Base-by-base conservation (phyloP, 2,329 filamentous ascomycete genomes). In the Fusarium aywerte region DNA sequence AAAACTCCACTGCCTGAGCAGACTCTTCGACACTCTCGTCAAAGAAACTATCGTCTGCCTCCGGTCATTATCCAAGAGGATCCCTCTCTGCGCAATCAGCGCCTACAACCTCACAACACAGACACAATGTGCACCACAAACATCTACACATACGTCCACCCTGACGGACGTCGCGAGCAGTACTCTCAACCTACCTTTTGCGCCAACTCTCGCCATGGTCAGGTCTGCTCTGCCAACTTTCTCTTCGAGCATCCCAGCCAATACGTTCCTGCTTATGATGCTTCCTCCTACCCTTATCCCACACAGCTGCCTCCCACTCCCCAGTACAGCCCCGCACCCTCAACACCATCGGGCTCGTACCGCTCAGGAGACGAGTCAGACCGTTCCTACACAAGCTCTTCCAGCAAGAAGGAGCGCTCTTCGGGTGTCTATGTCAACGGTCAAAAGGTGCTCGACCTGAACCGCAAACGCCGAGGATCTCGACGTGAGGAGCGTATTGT, bases 71-170 rank as follows among this genome's bases (percentile, higher is more conserved):
- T 70, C 50, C 71, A 73, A 57, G 69, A 73, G 27, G 55, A 68
- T 10, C 67, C 47, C 40, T 62, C 67, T 52, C 65, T 43, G 70
- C 70, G 68, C 68, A 67, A 59, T 23, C 65, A 47, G 44, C 69
- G 65, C 58, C 47, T 40, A 43, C 39, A 63, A 27, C 15, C 60
- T 25, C 64, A 36, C 27, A 68, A 48, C 54, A 73, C 74, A 68
- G 70, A 72, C 79, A 80, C 77, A 47, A 86, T 86, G 84, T 86
- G 84, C 76, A 79, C 80, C 64, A 82, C 79, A 61, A 78, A 83
- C 69, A 65, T 82, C 49, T 83, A 80, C 77, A 77, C 80, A 32
- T 81, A 82, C 72, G 71, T 81, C 70, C 80, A 81, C 77, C 79
- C 82, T 5, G 81, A 85, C 73, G 82, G 82, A 58, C 78, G 75